A percentile compares a stretch with the other conserved stretches of the same genome.
Conservation (phyloP, 2,329 filamentous ascomycete species). For the Rosellinia necatrix region DNA sequence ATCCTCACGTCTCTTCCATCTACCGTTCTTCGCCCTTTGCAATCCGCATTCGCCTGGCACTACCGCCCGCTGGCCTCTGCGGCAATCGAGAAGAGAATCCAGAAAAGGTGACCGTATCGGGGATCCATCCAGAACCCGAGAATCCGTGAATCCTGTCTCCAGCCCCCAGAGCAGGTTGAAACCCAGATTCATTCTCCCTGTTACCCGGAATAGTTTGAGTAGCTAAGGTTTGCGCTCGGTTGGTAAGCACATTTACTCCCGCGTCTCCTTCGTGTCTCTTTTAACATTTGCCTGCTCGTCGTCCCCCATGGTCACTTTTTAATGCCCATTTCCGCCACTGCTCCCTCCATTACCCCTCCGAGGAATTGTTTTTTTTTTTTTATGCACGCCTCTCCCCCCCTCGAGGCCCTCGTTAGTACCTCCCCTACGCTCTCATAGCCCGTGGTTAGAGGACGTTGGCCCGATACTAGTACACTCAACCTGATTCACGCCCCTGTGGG, state of each 20-base stretch:
- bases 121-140: too few relatives aligned
- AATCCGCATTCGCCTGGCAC: background rate
- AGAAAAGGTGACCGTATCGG: too few relatives aligned
- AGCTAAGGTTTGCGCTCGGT: background rate
- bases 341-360: background rate
- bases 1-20: constrained; percentile 22
- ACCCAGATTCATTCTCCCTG: background rate
- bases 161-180: too few relatives aligned
- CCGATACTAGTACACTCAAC: constrained; percentile 16
- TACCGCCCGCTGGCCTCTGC: background rate
- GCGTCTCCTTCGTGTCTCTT: too few relatives aligned
- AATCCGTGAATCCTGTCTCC: too few relatives aligned
- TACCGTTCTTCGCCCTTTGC: constrained; percentile 1
- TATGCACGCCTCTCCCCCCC: background rate
- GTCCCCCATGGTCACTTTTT: background rate
- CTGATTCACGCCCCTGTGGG: constrained; percentile 35
- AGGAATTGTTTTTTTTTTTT: background rate
- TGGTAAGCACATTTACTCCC: constrained; percentile 16
- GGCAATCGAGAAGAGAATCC: too few relatives aligned
- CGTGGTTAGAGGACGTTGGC: constrained; percentile 10
- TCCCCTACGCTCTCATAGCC: background rate
- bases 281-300: background rate
- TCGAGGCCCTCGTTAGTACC: background rate
- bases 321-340: background rate
- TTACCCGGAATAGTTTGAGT: too few relatives aligned